A percentile compares a stretch with the other conserved stretches of the same genome.
These are phyloP conservation scores for Calendula officinalis DNA, from an alignment of 129 eudicot genomes.

Conservation along the genomic window DNA sequence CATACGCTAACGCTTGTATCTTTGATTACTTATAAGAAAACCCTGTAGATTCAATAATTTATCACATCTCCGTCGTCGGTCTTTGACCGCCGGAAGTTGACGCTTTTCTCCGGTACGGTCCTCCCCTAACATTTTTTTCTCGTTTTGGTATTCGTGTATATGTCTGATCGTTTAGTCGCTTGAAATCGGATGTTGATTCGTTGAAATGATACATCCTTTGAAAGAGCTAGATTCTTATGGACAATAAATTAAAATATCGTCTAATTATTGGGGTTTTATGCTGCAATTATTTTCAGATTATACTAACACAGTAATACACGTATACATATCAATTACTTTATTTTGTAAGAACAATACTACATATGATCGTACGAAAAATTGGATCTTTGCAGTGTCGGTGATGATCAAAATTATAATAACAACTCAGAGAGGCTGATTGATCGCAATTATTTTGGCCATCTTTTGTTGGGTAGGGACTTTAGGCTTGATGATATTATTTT, in stretches of 20 bases:
- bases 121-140: conserved; percentile 25
- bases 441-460: neutral
- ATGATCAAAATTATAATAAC: conserved; percentile 2
- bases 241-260: neutral
- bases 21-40: conserved; percentile 12
- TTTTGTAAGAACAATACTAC: neutral
- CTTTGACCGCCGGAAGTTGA: conserved; percentile 22
- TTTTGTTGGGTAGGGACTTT: neutral
- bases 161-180: neutral
- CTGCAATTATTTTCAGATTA: conserved; percentile 7
- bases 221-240: neutral
- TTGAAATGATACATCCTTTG: conserved; percentile 3
- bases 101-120: conserved; percentile 30
- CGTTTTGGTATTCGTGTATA: neutral
- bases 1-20: conserved; percentile 33
- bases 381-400: conserved; percentile 14
- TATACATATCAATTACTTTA: neutral
- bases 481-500: neutral
- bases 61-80: conserved; percentile 25
- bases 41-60: conserved; percentile 5
- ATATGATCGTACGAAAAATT: neutral
- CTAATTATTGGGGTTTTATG: conserved; percentile 29
- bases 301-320: neutral
- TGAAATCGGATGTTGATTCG: conserved; percentile 17
- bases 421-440: neutral